Conservation (phyloP, 2,329 filamentous ascomycete genomes). For the Exophiala phaeomuriformis region DNA sequence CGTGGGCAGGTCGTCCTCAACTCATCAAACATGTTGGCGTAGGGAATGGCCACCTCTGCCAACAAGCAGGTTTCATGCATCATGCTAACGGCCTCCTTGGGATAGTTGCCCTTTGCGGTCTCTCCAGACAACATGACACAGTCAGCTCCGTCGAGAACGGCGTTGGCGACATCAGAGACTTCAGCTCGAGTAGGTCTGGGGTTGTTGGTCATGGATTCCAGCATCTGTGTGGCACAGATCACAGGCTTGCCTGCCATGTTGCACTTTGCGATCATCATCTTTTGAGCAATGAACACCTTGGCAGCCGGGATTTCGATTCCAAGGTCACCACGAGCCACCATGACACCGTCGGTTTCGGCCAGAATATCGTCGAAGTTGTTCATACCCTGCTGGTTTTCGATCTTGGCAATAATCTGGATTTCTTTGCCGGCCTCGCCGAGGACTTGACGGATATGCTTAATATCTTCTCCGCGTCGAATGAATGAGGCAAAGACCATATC, state of each 20-base stretch:
- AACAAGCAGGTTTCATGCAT: constrained; percentile 98
- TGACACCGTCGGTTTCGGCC: constrained; percentile 93
- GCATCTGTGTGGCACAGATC: constrained; percentile 98
- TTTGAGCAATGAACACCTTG: constrained; percentile 98
- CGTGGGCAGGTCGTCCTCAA: constrained; percentile 74
- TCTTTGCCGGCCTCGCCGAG: constrained; percentile 87
- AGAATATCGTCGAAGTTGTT: constrained; percentile 99
- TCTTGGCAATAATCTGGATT: constrained; percentile 99
- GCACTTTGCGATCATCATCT: constrained; percentile 99
- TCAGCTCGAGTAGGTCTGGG: constrained; percentile 95
- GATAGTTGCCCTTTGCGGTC: constrained; percentile 96
- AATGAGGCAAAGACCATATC: constrained; percentile 99
- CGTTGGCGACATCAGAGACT: constrained; percentile 97
- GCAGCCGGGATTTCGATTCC: constrained; percentile 98
- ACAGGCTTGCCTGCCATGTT: constrained; percentile 98
- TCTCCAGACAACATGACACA: constrained; percentile 99
- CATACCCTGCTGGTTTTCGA: constrained; percentile 98
- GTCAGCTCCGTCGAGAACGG: constrained; percentile 93
- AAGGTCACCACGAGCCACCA: constrained; percentile 97
- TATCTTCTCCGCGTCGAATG: constrained; percentile 89
- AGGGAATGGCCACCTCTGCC: constrained; percentile 94
- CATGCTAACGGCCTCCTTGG: constrained; percentile 83
- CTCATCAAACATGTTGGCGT: constrained; percentile 95
- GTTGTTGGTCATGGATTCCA: constrained; percentile 99
- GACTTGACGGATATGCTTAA: constrained; percentile 82